These are phyloP conservation scores for Calophaca sinica DNA, from an alignment of 306 rosid species.

Conservation along the genomic window DNA sequence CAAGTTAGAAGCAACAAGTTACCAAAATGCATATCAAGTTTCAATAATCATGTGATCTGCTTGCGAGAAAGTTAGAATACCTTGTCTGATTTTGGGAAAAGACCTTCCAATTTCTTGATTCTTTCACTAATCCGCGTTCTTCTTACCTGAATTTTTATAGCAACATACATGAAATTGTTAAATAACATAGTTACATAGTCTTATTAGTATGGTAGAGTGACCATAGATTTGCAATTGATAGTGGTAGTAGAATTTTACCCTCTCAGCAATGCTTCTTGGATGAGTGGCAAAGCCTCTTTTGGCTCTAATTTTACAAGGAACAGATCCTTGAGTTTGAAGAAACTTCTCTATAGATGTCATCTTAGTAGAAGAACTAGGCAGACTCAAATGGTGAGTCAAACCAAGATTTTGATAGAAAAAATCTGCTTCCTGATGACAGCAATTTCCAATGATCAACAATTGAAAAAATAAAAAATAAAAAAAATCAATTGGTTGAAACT, in stretches of 20 bases:
- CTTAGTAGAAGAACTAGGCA: conserved; percentile 63
- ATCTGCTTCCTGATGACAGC: conserved; percentile 51
- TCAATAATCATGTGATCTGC: conserved; percentile 1
- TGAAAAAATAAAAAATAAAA: no score
- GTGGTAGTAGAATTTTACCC: conserved; percentile 57
- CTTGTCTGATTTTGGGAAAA: conserved; percentile 88
- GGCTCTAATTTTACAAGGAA: conserved; percentile 83
- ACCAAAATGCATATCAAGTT: conserved; percentile 26
- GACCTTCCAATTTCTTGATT: conserved; percentile 78
- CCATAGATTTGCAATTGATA: not conserved
- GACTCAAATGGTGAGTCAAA: conserved; percentile 77
- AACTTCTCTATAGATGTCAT: conserved; percentile 59
- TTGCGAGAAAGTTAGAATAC: conserved; percentile 47
- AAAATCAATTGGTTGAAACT: not conserved
- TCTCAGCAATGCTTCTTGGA: conserved; percentile 95
- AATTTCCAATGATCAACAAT: not conserved
- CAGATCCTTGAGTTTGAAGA: conserved; percentile 66
- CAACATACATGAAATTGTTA: not conserved
- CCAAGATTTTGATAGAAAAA: conserved; percentile 50
- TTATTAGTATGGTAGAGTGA: not conserved
- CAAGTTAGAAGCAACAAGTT: conserved; percentile 18
- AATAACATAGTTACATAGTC: not conserved
- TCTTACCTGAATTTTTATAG: conserved; percentile 62
- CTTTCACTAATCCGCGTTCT: conserved; percentile 86
- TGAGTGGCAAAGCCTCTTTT: conserved; percentile 96